Percentiles rank a stretch among this genome's conserved stretches.
Conservation (phyloP, 2,329 filamentous ascomycete genomes). For the Hypoxylon sp. region DNA sequence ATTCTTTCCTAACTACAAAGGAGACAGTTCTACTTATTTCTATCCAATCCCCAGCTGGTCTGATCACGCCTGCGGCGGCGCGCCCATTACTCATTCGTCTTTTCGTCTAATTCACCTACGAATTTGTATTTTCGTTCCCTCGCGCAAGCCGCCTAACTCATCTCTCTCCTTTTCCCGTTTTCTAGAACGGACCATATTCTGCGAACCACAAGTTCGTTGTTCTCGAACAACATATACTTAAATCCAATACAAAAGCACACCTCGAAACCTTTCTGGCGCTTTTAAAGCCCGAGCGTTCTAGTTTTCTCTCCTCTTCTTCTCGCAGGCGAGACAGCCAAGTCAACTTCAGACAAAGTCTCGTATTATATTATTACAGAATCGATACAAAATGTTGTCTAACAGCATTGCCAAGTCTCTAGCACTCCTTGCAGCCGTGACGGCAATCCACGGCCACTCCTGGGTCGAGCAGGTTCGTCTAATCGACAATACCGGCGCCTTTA, state of each 20-base stretch:
- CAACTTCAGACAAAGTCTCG: slow-evolving; percentile 30
- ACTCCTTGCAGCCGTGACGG: slow-evolving; percentile 52
- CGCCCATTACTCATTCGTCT: slow-evolving; percentile 39
- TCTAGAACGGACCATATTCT: slow-evolving; percentile 17
- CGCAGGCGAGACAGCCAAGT: slow-evolving; percentile 45
- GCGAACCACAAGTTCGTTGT: slow-evolving; percentile 5
- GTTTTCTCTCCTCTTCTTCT: slow-evolving; percentile 35
- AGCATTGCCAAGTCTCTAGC: slow-evolving; percentile 37
- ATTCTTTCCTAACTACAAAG: slow-evolving; percentile 43
- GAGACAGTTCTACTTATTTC: slow-evolving; percentile 43
- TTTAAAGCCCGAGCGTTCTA: slow-evolving; percentile 11
- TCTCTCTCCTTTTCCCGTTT: slow-evolving; percentile 7
- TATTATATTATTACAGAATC: not conserved
- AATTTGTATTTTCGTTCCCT: slow-evolving; percentile 24
- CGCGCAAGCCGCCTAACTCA: slow-evolving; percentile 29
- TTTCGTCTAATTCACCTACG: slow-evolving; percentile 15
- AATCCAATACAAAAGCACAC: slow-evolving; percentile 7
- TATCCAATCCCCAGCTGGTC: slow-evolving; percentile 39
- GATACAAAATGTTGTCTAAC: slow-evolving; percentile 41
- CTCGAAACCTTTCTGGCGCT: slow-evolving; percentile 9
- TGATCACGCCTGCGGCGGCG: slow-evolving; percentile 23
- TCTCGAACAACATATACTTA: slow-evolving; percentile 4
- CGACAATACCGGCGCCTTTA: slow-evolving; percentile 78
- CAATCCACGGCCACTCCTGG: slow-evolving; percentile 78
- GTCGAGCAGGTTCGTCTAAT: slow-evolving; percentile 81